These are phyloP conservation scores for Pleurozium schreberi DNA, from an alignment of 225 moss, liverwort and hornwort genomes.

Conservation along the genomic window DNA sequence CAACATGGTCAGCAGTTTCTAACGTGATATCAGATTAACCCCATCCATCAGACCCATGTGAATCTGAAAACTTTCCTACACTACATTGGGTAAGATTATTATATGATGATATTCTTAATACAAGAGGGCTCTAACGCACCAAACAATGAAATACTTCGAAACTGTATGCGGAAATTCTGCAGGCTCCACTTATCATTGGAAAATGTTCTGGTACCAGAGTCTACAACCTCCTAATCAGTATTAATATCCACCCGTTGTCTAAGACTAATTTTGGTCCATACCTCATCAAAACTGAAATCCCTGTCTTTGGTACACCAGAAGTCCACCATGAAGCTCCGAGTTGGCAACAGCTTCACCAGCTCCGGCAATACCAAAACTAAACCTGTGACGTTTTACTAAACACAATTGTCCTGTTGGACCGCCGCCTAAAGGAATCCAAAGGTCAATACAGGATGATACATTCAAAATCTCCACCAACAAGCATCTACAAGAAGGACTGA, in stretches of 20 bases:
- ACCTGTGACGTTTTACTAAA: neutral
- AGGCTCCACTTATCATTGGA: neutral
- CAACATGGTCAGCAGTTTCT: too few species aligned
- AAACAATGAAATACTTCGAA: neutral
- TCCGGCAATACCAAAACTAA: neutral
- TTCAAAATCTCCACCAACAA: neutral
- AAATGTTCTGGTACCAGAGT: neutral
- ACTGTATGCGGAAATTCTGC: too few species aligned
- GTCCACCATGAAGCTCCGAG: neutral
- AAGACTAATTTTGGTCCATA: too few species aligned
- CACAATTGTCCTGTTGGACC: too few species aligned
- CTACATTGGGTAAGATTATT: neutral
- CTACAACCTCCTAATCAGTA: neutral
- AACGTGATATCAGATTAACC: too few species aligned
- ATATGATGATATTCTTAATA: neutral
- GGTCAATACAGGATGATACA: neutral
- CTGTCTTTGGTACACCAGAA: neutral
- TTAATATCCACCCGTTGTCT: too few species aligned
- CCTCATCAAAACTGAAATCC: neutral
- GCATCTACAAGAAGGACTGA: neutral
- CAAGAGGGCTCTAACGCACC: neutral
- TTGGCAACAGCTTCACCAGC: neutral
- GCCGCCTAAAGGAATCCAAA: too few species aligned
- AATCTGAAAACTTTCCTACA: neutral
- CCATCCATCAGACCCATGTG: neutral